Evolutionary conservation across 257 asterid species (phyloP), one percentile per base, ranked within the genome.

Genomic region (Primulina tabacum): DNA sequence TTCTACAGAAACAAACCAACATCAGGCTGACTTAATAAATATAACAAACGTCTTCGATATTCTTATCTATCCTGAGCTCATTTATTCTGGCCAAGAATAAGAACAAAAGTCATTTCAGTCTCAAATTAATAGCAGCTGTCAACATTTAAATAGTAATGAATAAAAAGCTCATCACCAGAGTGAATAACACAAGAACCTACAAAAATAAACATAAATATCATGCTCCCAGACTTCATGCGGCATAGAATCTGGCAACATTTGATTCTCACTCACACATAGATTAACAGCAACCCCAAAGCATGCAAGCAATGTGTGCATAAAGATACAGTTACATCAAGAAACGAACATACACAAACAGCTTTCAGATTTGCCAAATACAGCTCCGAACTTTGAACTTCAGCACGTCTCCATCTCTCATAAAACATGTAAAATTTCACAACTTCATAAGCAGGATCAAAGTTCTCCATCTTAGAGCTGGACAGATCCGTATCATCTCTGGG

Each of bases 381-480:
- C 83, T 89, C 99, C 6, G 90, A 85, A 33, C 89, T 85, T 58
- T 86, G 89, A 72, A 89, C 75, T 77, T 94, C 99, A 65, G 89
- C 99, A 47, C 92, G 97, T 76, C 98, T 83, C 98, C 99, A 94
- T 76, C 81, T 85, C 83, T 94, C 99, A 14, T 82, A 75, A 69
- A 90, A 88, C 76, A 94, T 72, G 80, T 84, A 84, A 77, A 88
- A 77, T 69, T 87, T 89, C 79, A 94, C 99, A 38, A 89, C 90
- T 81, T 94, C 97, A 83, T 83, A 82, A 62, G 97, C 78, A 21
- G 97, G 97, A 79, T 89, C 95, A 56, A 89, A 84, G 32, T 71
- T 83, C 60, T 91, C 97, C 83, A 78, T 37, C 84, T 84, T 85
- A 37, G 92, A 18, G 74, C 89, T 90, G 11, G 85, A 74, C 37